Evolutionary conservation across 164 flowering plant species (phyloP).

Genomic region (Vitis vinifera): DNA sequence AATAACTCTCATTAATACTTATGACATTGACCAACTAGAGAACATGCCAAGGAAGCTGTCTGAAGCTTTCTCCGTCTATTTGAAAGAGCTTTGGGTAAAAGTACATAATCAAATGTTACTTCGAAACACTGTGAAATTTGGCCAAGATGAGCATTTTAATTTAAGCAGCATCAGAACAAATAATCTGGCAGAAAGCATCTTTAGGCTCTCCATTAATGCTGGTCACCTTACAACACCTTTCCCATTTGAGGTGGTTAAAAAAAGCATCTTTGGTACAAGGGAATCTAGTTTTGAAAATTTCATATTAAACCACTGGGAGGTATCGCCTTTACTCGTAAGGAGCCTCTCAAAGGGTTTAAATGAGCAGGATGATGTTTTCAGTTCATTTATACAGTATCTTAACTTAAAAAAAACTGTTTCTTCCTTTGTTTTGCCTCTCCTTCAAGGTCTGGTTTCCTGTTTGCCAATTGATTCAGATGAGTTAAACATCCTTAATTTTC

Average conservation of each 20-base stretch:
- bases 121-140: conserved; percentile 4
- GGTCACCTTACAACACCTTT: conserved; percentile 10
- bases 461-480: conserved; percentile 73
- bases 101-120: conserved; percentile 27
- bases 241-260: conserved; percentile 23
- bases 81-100: conserved; percentile 47
- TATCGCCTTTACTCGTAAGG: conserved; percentile 43
- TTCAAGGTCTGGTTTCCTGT: conserved; percentile 55
- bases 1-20: conserved; percentile 46
- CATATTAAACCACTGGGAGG: conserved; percentile 56
- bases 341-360: conserved; percentile 12
- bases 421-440: conserved; percentile 38
- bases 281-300: conserved; percentile 42
- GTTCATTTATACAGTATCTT: conserved; percentile 28
- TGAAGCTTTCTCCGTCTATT: conserved; percentile 23
- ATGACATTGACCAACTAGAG: conserved; percentile 41
- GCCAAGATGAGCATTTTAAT: conserved; percentile 6
- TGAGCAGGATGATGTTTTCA: conserved; percentile 29
- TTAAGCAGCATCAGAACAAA: conserved; percentile 24
- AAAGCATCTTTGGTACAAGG: conserved; percentile 37
- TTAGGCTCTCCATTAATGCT: conserved; percentile 55
- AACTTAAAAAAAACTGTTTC: conserved; percentile 23
- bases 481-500: conserved; percentile 46
- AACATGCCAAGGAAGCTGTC: conserved; percentile 37
- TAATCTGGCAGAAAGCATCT: conserved; percentile 62